These are phyloP conservation scores for Aspergillus kassunensis DNA, from an alignment of 495 filamentous ascomycete genomes.

Conservation along the genomic window DNA sequence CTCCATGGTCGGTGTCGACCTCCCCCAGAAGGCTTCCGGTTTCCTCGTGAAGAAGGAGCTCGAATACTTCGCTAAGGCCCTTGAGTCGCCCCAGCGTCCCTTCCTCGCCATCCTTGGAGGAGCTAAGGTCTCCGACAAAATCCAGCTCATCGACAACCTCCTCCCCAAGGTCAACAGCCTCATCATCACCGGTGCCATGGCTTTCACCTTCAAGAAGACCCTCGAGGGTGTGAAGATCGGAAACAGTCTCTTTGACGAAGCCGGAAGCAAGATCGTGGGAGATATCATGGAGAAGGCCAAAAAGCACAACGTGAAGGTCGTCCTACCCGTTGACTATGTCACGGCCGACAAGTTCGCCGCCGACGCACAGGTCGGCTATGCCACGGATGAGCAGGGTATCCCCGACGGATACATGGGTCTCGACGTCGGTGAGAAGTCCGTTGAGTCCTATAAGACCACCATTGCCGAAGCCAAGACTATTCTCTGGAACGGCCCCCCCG, in stretches of 20 bases:
- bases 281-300: constrained; percentile 92
- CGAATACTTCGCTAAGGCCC: constrained; percentile 97
- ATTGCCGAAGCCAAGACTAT: constrained; percentile 91
- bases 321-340: constrained; percentile 91
- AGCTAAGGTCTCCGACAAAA: constrained; percentile 98
- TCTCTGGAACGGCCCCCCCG: constrained; percentile 97
- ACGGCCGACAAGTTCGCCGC: constrained; percentile 91
- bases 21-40: constrained; percentile 92
- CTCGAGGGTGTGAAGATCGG: constrained; percentile 87
- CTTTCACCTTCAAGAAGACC: constrained; percentile 99
- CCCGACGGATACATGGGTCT: constrained; percentile 97
- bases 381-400: constrained; percentile 85
- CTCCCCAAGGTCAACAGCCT: constrained; percentile 95
- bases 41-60: constrained; percentile 99
- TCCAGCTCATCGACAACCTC: constrained; percentile 98
- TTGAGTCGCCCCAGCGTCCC: constrained; percentile 86
- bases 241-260: constrained; percentile 90
- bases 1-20: constrained; percentile 96
- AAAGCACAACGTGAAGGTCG: constrained; percentile 89
- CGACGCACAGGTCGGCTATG: constrained; percentile 75
- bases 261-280: constrained; percentile 85
- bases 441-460: constrained; percentile 77
- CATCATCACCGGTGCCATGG: constrained; percentile 97
- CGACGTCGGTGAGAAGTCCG: constrained; percentile 83
- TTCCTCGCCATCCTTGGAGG: constrained; percentile 99